Evolutionary conservation across 345 rosid genomes (phyloP).

Genomic region (Gossypium australe): DNA sequence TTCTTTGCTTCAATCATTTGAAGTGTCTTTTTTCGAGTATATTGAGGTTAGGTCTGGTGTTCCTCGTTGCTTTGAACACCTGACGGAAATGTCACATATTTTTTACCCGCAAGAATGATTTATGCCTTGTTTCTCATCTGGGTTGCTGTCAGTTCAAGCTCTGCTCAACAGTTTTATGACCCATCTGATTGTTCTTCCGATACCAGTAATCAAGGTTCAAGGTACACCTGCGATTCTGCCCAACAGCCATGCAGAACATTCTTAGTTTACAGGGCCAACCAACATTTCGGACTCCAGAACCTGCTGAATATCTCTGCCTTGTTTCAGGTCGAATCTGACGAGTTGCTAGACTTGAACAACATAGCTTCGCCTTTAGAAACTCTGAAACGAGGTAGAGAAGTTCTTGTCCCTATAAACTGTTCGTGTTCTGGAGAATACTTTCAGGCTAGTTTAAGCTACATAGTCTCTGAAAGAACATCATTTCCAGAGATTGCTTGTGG

Average conservation of each 20-base stretch:
- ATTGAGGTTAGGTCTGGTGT: background rate
- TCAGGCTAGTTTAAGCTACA: constrained; percentile 26
- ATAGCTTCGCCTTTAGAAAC: constrained; percentile 16
- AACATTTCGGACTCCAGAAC: constrained; percentile 24
- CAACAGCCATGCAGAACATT: constrained; percentile 33
- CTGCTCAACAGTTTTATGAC: constrained; percentile 42
- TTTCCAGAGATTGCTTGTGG: constrained; percentile 35
- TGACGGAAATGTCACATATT: background rate
- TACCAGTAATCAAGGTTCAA: constrained; percentile 32
- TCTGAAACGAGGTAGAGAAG: constrained; percentile 39
- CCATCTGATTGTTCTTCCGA: constrained; percentile 25
- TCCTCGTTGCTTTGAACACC: background rate
- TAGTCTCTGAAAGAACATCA: constrained; percentile 17
- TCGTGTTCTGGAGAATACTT: constrained; percentile 34
- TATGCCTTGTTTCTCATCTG: constrained; percentile 26
- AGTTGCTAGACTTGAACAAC: constrained; percentile 24
- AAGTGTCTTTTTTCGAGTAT: background rate
- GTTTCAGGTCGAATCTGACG: constrained; percentile 22
- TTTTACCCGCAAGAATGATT: constrained; percentile 18
- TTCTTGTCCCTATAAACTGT: constrained; percentile 40
- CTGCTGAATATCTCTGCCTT: constrained; percentile 29
- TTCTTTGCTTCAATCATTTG: background rate
- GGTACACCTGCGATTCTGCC: constrained; percentile 39
- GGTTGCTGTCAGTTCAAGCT: constrained; percentile 4
- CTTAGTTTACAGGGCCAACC: constrained; percentile 42